phyloP scores from a whole-genome alignment of 345 rosid species.

The Corchorus olitorius region DNA sequence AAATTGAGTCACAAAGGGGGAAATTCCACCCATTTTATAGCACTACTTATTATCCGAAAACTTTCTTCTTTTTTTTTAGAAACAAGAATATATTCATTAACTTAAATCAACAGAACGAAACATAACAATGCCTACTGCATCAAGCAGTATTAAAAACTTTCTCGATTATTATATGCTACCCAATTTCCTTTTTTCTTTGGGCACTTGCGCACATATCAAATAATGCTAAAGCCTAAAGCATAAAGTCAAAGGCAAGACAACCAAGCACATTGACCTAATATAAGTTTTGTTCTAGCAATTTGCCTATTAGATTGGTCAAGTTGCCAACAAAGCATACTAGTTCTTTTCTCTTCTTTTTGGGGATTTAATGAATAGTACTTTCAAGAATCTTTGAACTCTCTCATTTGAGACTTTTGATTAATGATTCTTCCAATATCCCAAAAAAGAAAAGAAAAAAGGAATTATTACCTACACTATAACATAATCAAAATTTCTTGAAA shows the following conservation, averaged over 20 bases:
- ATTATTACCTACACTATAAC: too few relatives aligned
- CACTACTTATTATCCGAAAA: background rate
- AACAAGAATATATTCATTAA: too few relatives aligned
- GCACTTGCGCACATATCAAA: background rate
- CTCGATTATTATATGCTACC: too few relatives aligned
- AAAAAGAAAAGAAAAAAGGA: background rate
- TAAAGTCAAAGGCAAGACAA: background rate
- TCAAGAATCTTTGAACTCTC: background rate
- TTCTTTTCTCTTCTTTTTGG: background rate
- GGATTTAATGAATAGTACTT: background rate
- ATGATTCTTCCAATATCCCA: background rate
- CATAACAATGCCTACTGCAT: too few relatives aligned
- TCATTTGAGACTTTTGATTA: background rate
- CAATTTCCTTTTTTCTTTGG: background rate
- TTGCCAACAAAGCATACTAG: background rate
- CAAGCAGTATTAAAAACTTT: too few relatives aligned
- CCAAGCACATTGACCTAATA: conserved; percentile 12
- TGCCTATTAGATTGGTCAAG: background rate
- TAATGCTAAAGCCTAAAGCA: conserved; percentile 1
- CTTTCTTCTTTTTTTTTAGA: too few relatives aligned
- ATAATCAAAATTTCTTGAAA: too few relatives aligned
- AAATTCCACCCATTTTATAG: background rate
- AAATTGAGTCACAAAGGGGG: background rate
- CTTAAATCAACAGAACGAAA: too few relatives aligned
- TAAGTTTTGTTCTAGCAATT: background rate